Evolutionary conservation across 2,329 filamentous ascomycete species (phyloP), one percentile per base, ranked within the genome.

Genomic region (Apiospora rasikravindrae): DNA sequence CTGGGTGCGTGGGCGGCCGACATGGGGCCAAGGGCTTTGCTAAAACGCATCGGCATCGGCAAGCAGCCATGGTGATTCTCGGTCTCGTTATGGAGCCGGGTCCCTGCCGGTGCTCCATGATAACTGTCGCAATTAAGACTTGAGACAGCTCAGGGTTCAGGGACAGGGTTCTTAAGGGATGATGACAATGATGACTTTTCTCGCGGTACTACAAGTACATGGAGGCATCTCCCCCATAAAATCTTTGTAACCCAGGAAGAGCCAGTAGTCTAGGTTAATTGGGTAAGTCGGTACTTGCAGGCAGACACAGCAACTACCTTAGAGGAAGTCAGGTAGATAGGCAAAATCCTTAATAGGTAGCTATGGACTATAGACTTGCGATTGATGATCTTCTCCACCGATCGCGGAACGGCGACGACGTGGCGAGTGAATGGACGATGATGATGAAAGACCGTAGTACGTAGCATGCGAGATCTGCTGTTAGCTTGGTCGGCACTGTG

Each of bases 121-220:
- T 64, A 64, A 14, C 22, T 64, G 57, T 64, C 10, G 33, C 57
- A 64, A 64, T 64, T 64, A 64, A 64, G 57, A 64, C 29, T n/a
- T 64, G 57, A 64, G 57, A 64, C 57, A 64, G 57, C 33, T 40
- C 57, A 64, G 57, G 57, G 57, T 40, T 64, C 33, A 64, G 33
- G 33, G 57, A 40, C 57, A 64, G 22, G 57, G 57, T n/a, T 14
- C 33, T 22, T 40, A 29, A 40, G 29, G n/a, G 33, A n/a, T 64
- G 57, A 40, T 40, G 33, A 24, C 40, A 29, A 13, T 64, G 33
- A 64, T 40, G 33, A n/a, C 33, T 40, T 64, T 64, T 64, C 33
- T 2, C 11, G 5, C 26, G 24, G 24, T 64, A 37, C 53, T 37
- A 45, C n/a, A n/a, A n/a, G 5, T 16, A 22, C 44, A 42, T 26